These are phyloP conservation scores for Blastocystis hominis DNA, from an alignment of 352 stramenopile species.

Conservation along the genomic window DNA sequence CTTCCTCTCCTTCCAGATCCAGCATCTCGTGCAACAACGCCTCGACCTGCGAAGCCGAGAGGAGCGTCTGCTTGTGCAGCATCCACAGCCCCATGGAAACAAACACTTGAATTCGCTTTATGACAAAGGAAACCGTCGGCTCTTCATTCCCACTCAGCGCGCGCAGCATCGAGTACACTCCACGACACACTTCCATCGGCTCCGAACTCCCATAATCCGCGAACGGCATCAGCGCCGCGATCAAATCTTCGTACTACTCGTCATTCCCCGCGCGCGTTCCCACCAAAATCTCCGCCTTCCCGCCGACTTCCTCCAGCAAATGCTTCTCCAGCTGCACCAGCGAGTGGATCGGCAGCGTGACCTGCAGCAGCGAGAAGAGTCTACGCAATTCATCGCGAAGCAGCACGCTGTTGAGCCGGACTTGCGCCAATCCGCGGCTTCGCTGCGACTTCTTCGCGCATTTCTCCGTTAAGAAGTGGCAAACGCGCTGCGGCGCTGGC, in stretches of 20 bases:
- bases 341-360: neutral
- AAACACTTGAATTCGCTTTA: neutral
- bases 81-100: neutral
- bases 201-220: neutral
- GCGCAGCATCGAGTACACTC: neutral
- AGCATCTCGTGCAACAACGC: neutral
- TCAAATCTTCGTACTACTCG: slow-evolving; percentile 4
- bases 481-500: neutral
- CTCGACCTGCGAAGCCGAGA: neutral
- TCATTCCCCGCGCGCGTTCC: neutral
- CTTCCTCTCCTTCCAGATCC: neutral
- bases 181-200: neutral
- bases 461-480: neutral
- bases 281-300: neutral
- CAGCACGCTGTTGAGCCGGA: neutral
- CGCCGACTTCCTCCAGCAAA: neutral
- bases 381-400: slow-evolving; percentile 33
- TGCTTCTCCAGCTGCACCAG: neutral
- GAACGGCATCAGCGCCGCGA: slow-evolving; percentile 1
- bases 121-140: neutral
- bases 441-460: neutral
- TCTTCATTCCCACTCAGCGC: neutral
- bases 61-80: neutral
- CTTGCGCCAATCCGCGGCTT: neutral
- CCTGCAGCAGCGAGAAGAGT: neutral